These are phyloP conservation scores for Ambispora gerdemannii DNA, from an alignment of 192 early-diverging fungal genomes.

Conservation along the genomic window DNA sequence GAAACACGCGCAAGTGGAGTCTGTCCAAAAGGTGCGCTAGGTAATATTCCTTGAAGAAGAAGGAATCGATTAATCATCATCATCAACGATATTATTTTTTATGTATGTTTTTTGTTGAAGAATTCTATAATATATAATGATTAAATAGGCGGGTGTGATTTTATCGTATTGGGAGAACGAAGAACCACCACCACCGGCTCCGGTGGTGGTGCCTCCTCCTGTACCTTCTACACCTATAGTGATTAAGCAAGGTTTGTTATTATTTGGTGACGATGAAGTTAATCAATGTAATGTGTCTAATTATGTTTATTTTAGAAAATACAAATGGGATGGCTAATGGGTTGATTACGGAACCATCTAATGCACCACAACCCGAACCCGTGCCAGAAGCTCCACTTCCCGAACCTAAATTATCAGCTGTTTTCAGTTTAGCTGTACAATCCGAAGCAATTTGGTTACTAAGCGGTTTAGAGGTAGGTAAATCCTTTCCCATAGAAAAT, in stretches of 20 bases:
- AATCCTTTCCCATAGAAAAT: background rate
- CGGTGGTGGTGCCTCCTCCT: background rate
- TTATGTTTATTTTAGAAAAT: background rate
- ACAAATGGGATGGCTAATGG: background rate
- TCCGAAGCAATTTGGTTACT: constrained; percentile 86
- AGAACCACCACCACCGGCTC: constrained; percentile 49
- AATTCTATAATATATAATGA: too few species aligned
- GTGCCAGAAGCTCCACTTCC: background rate
- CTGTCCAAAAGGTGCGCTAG: constrained; percentile 65
- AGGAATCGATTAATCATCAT: too few species aligned
- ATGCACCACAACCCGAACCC: background rate
- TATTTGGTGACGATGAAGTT: too few species aligned
- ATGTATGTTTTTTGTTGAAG: too few species aligned
- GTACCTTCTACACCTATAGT: background rate
- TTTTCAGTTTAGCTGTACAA: constrained; percentile 89
- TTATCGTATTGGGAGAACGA: constrained; percentile 85
- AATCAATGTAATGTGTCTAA: too few species aligned
- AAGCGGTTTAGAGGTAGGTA: constrained; percentile 65
- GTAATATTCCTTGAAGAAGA: background rate
- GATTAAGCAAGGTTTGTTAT: too few species aligned
- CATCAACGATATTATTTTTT: background rate
- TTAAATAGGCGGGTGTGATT: constrained; percentile 62
- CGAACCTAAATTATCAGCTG: constrained; percentile 78
- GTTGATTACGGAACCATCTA: constrained; percentile 20
- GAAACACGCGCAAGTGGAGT: constrained; percentile 80